Conservation (phyloP, 129 eudicot genomes). For the Arctium minus region DNA sequence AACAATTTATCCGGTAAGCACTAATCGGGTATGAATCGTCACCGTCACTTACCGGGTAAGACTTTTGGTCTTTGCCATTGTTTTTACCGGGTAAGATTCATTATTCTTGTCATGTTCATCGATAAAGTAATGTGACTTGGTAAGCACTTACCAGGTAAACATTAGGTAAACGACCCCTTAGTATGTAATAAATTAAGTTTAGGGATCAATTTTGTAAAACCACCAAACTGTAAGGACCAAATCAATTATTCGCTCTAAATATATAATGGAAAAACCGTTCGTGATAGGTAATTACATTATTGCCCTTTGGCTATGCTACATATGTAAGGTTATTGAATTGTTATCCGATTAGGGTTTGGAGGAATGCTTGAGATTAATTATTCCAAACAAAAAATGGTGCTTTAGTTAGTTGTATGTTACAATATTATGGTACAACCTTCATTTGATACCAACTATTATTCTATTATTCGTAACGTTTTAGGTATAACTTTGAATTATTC, state of each 20-base stretch:
- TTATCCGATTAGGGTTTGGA: not conserved
- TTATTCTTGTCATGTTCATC: no score
- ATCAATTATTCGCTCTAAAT: not conserved
- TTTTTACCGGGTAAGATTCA: no score
- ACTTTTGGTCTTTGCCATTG: no score
- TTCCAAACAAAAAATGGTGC: not conserved
- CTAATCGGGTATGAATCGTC: no score
- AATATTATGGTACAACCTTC: not conserved
- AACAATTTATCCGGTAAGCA: no score
- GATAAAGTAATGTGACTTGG: no score
- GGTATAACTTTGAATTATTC: constrained; percentile 32
- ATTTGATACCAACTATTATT: not conserved
- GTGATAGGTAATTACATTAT: not conserved
- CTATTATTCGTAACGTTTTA: not conserved
- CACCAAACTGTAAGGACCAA: not conserved
- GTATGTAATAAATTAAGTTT: not conserved
- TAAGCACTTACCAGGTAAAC: no score
- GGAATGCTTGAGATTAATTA: not conserved
- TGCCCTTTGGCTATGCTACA: not conserved
- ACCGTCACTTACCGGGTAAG: no score
- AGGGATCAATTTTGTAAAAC: not conserved
- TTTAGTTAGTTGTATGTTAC: not conserved
- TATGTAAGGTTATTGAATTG: not conserved
- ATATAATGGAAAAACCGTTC: not conserved
- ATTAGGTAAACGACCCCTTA: no score